A percentile compares a stretch with the other conserved stretches of the same genome.
Evolutionary conservation across 495 filamentous ascomycete species (phyloP).

Genomic region (Penicillium psychrofluorescens): DNA sequence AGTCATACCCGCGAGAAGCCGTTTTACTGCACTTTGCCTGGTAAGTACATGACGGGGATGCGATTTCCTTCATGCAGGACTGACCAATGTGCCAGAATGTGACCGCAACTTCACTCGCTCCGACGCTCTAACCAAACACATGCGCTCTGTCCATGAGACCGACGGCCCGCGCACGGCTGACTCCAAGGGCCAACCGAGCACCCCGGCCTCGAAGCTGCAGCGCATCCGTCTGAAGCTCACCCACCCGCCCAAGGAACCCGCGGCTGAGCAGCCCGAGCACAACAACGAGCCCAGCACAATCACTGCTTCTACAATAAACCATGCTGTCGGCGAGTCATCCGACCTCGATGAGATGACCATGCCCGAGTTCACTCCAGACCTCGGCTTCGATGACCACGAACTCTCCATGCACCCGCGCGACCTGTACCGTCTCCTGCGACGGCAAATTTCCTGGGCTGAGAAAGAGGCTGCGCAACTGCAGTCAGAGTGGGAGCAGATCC

Average conservation of each 20-base stretch:
- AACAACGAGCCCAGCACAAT: constrained; percentile 40
- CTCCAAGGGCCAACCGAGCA: constrained; percentile 46
- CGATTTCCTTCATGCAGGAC: background rate
- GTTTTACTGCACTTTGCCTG: constrained; percentile 90
- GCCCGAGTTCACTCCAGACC: constrained; percentile 29
- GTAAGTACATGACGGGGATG: constrained; percentile 37
- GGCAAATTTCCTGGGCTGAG: constrained; percentile 76
- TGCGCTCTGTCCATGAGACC: constrained; percentile 97
- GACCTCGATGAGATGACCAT: constrained; percentile 44
- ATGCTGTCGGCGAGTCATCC: constrained; percentile 3
- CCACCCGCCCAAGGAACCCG: constrained; percentile 36
- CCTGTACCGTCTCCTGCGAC: constrained; percentile 64
- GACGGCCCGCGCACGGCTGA: constrained; percentile 86
- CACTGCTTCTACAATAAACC: constrained; percentile 38
- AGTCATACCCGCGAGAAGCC: constrained; percentile 98
- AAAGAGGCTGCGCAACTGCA: constrained; percentile 58
- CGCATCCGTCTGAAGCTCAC: constrained; percentile 63
- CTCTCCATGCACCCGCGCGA: constrained; percentile 58
- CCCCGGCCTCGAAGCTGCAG: constrained; percentile 48
- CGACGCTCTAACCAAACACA: constrained; percentile 94
- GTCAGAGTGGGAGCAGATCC: constrained; percentile 55
- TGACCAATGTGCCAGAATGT: constrained; percentile 58
- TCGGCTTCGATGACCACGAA: constrained; percentile 64
- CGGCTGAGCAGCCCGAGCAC: constrained; percentile 35
- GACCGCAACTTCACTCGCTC: constrained; percentile 96